Evolutionary conservation across 371 early-diverging fungal species (phyloP).

Genomic region (Syncephalastrum sp.): DNA sequence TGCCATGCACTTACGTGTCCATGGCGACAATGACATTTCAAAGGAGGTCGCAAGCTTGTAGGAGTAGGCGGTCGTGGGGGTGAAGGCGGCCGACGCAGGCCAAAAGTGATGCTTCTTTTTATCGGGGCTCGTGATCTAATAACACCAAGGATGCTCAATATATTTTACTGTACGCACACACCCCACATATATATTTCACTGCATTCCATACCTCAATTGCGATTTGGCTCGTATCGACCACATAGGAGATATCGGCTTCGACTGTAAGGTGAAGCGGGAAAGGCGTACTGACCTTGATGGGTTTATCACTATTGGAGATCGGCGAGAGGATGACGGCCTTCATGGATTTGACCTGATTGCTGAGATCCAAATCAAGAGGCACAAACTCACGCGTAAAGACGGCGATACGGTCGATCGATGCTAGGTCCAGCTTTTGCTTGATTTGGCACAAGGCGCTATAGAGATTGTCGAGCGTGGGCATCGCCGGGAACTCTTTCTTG

Average conservation of each 20-base stretch:
- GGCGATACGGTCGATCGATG: neutral
- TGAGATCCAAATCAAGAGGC: conserved; percentile 33
- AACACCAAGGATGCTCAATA: neutral
- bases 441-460: conserved; percentile 5
- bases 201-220: conserved; percentile 38
- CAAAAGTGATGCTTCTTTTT: conserved; percentile 33
- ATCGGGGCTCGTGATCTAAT: conserved; percentile 39
- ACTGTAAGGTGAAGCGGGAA: conserved; percentile 35
- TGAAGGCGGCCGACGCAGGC: conserved; percentile 40
- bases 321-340: conserved; percentile 38
- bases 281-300: conserved; percentile 26
- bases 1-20: too few species aligned
- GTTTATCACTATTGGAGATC: conserved; percentile 40
- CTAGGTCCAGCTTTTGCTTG: neutral
- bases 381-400: conserved; percentile 15
- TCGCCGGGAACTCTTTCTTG: conserved; percentile 17
- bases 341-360: conserved; percentile 33
- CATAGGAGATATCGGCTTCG: conserved; percentile 40
- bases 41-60: conserved; percentile 32
- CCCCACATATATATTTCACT: neutral
- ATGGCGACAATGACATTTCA: conserved; percentile 5
- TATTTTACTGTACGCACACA: neutral
- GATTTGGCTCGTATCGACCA: conserved; percentile 29
- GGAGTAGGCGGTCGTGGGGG: conserved; percentile 34
- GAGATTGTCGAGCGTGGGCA: conserved; percentile 1